phyloP scores from a whole-genome alignment of 1,284 basidiomycete genomes.

The Ceratobasidium theobromae region DNA sequence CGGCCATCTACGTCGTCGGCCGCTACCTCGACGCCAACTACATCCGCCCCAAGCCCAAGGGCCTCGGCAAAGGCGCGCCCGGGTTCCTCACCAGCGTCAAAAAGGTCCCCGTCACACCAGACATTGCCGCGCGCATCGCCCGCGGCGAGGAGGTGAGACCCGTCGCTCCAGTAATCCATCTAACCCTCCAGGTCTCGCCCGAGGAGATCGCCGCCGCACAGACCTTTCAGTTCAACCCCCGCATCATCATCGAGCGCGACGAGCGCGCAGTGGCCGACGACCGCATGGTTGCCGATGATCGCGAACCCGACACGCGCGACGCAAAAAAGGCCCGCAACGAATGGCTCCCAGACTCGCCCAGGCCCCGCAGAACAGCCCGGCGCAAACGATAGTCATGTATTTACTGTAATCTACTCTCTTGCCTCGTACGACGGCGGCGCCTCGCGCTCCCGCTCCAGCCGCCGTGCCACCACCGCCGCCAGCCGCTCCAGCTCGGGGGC shows the following conservation, averaged over 20 bases:
- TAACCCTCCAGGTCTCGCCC: constrained; percentile 23
- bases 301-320: constrained; percentile 21
- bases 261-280: constrained; percentile 13
- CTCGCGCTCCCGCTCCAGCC: too few relatives aligned
- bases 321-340: too few relatives aligned
- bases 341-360: too few relatives aligned
- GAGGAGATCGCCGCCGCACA: constrained; percentile 32
- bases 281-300: too few relatives aligned
- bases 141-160: constrained; percentile 29
- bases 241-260: constrained; percentile 14
- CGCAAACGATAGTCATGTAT: too few relatives aligned
- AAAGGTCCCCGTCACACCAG: constrained; percentile 29
- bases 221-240: constrained; percentile 1
- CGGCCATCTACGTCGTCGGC: constrained; percentile 1
- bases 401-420: too few relatives aligned
- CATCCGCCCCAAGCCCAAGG: constrained; percentile 31
- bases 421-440: too few relatives aligned
- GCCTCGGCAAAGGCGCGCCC: constrained; percentile 32
- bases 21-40: constrained; percentile 30
- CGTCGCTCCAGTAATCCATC: too few relatives aligned
- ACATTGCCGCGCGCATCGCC: constrained; percentile 29
- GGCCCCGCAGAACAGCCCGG: background rate
- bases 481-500: too few relatives aligned
- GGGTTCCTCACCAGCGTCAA: constrained; percentile 30
- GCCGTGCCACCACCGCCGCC: too few relatives aligned